Evolutionary conservation across 2,329 filamentous ascomycete species (phyloP), one percentile per base, ranked within the genome.

Genomic region (Amylocarpus encephaloides): DNA sequence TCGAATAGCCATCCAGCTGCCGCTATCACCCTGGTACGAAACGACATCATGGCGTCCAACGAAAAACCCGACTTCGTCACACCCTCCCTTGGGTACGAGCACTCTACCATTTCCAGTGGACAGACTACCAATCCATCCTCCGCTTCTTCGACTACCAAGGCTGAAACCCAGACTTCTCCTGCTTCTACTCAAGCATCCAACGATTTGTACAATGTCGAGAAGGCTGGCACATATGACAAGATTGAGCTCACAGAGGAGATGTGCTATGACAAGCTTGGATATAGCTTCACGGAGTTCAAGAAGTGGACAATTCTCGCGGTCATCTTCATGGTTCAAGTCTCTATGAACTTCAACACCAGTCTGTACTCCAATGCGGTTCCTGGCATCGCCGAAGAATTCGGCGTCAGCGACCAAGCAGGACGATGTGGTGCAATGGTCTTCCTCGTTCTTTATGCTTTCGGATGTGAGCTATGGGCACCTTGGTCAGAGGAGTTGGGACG

Each of bases 381-480:
- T 1, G 83, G 84, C 19, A 86, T 89, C 45, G 72, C 78, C 0
- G 71, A 82, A 16, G 76, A 89, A 53, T 93, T 87, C 57, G 58
- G 70, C 42, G 82, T 92, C 54, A 85, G 81, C 54, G 71, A 71
- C 26, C 85, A 88, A 66, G 80, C 78, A 3, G 86, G 83, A 4
- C 79, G 86, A 48, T 78, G 80, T 50, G 88, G 88, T 64, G 85
- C 86, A 52, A 84, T 86, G 70, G 79, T 90, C 55, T 93, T 92
- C 70, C 70, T 94, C 35, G 76, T 93, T 45, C 68, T 83, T 2
- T 93, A 94, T 66, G 88, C 87, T 34, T 91, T 93, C 64, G 88
- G 88, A 33, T 93, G 88, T 66, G 88, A 93, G 67, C 75, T 92
- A 0, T 93, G 88, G 88, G 88, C 88, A 0, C 88, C 88, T 0